Evolutionary conservation across 805 yeast species (phyloP).

Genomic region (Yarrowia keelungensis): DNA sequence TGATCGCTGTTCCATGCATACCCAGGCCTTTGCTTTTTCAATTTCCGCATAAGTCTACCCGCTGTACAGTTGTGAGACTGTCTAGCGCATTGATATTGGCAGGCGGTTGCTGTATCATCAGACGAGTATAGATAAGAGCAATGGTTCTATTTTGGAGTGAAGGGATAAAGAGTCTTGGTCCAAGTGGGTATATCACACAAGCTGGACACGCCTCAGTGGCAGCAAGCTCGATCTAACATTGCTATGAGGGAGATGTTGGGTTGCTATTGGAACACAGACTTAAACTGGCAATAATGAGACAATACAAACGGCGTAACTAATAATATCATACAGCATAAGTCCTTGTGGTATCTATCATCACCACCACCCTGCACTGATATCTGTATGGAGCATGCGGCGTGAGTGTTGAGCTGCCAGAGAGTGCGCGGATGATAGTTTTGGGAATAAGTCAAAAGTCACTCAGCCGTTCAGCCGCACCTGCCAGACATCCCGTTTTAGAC

Average conservation of each 20-base stretch:
- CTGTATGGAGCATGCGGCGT: constrained; percentile 1
- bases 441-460: not conserved
- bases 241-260: too few species aligned
- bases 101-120: constrained; percentile 1
- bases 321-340: too few species aligned
- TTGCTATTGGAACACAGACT: too few species aligned
- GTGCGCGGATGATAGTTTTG: not conserved
- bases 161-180: too few species aligned
- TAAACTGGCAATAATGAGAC: too few species aligned
- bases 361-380: not conserved
- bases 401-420: not conserved
- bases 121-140: not conserved
- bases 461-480: constrained; percentile 27
- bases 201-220: too few species aligned
- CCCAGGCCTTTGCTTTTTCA: too few species aligned
- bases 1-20: too few species aligned
- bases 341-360: not conserved
- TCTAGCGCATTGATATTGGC: not conserved
- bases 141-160: not conserved
- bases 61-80: not conserved
- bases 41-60: not conserved
- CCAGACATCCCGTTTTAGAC: constrained; percentile 16
- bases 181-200: too few species aligned
- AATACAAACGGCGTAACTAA: too few species aligned
- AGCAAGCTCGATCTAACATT: too few species aligned